Evolutionary conservation across 2,329 filamentous ascomycete genomes (phyloP), one percentile per base, ranked within the genome.

Genomic region (Myriosclerotinia scirpicola): DNA sequence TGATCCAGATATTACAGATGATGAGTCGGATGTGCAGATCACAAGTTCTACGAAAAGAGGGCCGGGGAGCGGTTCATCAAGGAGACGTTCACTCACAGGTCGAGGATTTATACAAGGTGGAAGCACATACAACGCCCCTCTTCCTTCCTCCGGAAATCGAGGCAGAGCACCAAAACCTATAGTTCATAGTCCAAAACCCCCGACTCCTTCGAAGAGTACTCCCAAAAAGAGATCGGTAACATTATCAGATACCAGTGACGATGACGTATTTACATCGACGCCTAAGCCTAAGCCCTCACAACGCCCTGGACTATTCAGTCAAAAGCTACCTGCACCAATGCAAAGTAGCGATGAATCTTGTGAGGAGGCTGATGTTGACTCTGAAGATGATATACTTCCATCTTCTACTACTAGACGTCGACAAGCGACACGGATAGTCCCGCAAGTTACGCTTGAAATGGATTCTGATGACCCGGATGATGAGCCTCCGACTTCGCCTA

Each of bases 341-440:
- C 30, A 50, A 17, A 61, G 50, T 38, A 66, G 58, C 15, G 58
- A 63, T 34, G 50, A 52, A 52, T 30, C 42, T 26, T 26, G 54
- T 40, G 50, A 54, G 14, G 46, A 61, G 40, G 60, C 64, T 1
- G 17, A 46, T 5, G 67, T 70, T 6, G 67, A 69, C n/a, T 60
- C 54, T 12, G 67, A 71, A 8, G 69, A 72, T 42, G 67, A 68
- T 53, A 55, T 69, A 30, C 61, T 68, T 6, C 67, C 60, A 38
- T 74, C 72, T 40, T 68, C 71, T 52, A 30, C 71, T 52, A 30
- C 65, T 14, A 72, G 68, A 53, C 69, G 69, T 12, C 67, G 67
- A 14, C 30, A 14, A 15, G 30, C 30, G 34, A 38, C 53, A 54
- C n/a, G 36, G 34, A 53, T 56, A 53, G n/a, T 53, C 50, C 36